Conservation (phyloP, 352 stramenopile genomes). For the Pythium insidiosum region DNA sequence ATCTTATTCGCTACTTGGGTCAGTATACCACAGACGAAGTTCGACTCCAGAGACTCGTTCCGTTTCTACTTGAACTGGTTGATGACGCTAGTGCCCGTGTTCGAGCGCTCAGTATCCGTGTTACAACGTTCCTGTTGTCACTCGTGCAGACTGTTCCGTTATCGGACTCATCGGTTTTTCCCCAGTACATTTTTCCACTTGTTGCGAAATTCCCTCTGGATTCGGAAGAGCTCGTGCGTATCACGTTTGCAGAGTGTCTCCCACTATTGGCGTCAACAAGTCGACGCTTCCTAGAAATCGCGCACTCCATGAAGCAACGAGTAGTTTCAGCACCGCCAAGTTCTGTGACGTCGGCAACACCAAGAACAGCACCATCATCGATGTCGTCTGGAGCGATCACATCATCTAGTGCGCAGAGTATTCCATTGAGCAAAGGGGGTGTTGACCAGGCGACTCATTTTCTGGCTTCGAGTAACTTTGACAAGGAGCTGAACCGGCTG, state of each 20-base stretch:
- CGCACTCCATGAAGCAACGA: conserved; percentile 80
- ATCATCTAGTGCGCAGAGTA: no score
- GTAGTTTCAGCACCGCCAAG: conserved; percentile 17
- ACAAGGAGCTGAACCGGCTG: conserved; percentile 87
- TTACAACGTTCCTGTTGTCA: conserved; percentile 90
- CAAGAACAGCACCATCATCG: conserved; percentile 1
- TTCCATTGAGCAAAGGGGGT: no score
- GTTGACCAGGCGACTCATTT: conserved; percentile 29
- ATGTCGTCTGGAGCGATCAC: no score
- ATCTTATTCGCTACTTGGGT: conserved; percentile 87
- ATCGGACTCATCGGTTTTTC: conserved; percentile 95
- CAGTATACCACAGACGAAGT: conserved; percentile 90
- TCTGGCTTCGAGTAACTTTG: conserved; percentile 84
- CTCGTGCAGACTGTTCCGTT: no score
- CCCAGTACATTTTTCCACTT: conserved; percentile 92
- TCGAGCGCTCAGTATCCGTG: conserved; percentile 82
- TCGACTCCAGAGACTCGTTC: conserved; percentile 91
- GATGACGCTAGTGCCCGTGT: conserved; percentile 90
- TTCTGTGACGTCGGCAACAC: conserved; percentile 25
- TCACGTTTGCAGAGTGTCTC: conserved; percentile 93
- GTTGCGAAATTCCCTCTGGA: conserved; percentile 22
- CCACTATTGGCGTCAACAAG: conserved; percentile 89
- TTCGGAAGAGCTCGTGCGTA: conserved; percentile 88
- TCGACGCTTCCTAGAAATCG: conserved; percentile 91
- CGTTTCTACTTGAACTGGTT: conserved; percentile 89